Evolutionary conservation across 148 eudicot species (phyloP).

Genomic region (Spergularia marina): DNA sequence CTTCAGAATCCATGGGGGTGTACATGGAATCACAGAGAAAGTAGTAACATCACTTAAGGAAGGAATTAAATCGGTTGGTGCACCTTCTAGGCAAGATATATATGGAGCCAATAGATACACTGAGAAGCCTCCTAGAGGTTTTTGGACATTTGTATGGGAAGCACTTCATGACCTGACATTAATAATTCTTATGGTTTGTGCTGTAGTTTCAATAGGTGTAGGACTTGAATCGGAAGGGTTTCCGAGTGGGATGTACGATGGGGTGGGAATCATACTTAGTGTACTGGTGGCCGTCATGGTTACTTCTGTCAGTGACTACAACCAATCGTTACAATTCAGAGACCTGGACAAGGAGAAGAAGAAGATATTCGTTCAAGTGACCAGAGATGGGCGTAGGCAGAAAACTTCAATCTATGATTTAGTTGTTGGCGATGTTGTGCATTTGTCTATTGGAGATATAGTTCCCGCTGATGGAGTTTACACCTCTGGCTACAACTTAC

Average conservation of each 20-base stretch:
- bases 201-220: slow-evolving; percentile 80
- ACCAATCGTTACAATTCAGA: slow-evolving; percentile 80
- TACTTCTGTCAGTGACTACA: slow-evolving; percentile 84
- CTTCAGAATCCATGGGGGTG: slow-evolving; percentile 42
- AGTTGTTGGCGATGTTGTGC: slow-evolving; percentile 88
- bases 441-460: slow-evolving; percentile 72
- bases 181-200: slow-evolving; percentile 84
- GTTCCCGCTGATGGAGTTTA: slow-evolving; percentile 93
- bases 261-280: slow-evolving; percentile 72
- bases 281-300: slow-evolving; percentile 76
- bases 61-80: slow-evolving; percentile 56
- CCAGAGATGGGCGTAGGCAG: slow-evolving; percentile 75
- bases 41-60: slow-evolving; percentile 47
- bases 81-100: slow-evolving; percentile 50
- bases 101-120: slow-evolving; percentile 67
- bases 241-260: slow-evolving; percentile 89
- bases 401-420: slow-evolving; percentile 73
- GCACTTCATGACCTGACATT: slow-evolving; percentile 87
- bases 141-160: slow-evolving; percentile 88
- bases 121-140: slow-evolving; percentile 81
- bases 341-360: slow-evolving; percentile 90
- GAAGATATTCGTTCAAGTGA: slow-evolving; percentile 72
- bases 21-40: slow-evolving; percentile 59
- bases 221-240: slow-evolving; percentile 85
- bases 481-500: slow-evolving; percentile 73